Base-by-base conservation (phyloP, 768 basidiomycete genomes). In the Russula earlei region DNA sequence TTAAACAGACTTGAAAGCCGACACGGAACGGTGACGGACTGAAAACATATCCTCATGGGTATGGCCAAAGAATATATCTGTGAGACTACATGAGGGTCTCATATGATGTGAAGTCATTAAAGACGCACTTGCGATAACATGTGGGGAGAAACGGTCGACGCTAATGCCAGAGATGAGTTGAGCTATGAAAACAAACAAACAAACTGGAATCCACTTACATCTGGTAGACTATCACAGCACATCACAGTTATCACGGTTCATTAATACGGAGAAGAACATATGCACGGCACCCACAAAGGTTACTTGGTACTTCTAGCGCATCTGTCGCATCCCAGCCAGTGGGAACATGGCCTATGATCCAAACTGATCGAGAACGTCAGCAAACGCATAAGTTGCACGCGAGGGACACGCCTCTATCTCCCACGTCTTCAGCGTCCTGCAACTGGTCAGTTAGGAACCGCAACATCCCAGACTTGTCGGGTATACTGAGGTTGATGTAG, bases 401-500 rank as follows among this genome's bases (percentile, higher is more conserved):
- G 41, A 17, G 53, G 27, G 38, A 63, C 22, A 49, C 58, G 81
- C 85, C 85, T 63, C 83, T 73, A 52, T 88, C 85, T 8, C 85
- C 82, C 24, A 76, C 74, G 64, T 90, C 87, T 68, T 90, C 87
- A 7, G 87, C 86, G 49, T 74, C 82, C 67, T 90, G 87, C 12
- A 89, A 70, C 66, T 89, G 84, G 56, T 87, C 82, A 6, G 87
- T 88, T 59, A 90, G 63, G 69, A 87, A 88, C 36, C 84, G 75
- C 62, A 89, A 71, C 81, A 88, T 85, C 20, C 87, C 86, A 41
- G 84, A 87, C 37, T 73, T 72, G 67, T 90, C 87, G 10, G 83
- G 77, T 24, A 77, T 66, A 22, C 81, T 82, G 64, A 85, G 74
- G 62, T 89, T 86, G 69, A 89, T 82, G 64, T 84, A 90, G 67